Base-by-base conservation (phyloP, 2,329 filamentous ascomycete species). In the Pseudogymnoascus sp. region DNA sequence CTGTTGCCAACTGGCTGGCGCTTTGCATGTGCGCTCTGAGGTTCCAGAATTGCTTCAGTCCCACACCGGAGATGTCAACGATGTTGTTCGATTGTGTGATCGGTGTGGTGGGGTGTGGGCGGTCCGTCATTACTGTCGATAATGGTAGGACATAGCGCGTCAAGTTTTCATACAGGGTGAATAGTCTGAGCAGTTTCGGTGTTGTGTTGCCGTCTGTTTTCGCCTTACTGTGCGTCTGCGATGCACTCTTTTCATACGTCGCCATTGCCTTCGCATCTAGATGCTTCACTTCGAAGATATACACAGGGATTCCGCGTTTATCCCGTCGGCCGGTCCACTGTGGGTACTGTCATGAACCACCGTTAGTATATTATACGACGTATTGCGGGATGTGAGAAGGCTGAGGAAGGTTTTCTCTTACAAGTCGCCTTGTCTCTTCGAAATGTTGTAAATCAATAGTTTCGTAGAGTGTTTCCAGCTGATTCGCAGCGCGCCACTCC, bases 321-420 rank as follows among this genome's bases (percentile, higher is more conserved):
- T 97, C 93, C 69, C 93, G 86, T 68, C 92, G 89, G 63, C 93
- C 93, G 19, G 91, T 96, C 90, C 92, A 97, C 85, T 96, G 91
- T 23, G 93, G 92, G 73, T 96, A 96, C 89, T 93, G 71, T 42
- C 37, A 50, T 64, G 46, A 50, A 37, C 44, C 50, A 62, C 29
- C 17, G 62, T 68, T 68, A 65, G 64, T 62, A 67, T 72, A 62
- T 72, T 65, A 37, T 29, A 29, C 19, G 63, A 56, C 65, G 46
- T 46, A 21, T 10, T 62, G 50, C 35, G 19, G 17, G 29, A 56
- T 21, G 29, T 19, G 56, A 62, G 40, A n/a, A 31, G 62, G 60
- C 26, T 33, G 65, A 59, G 64, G 61, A 62, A 63, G 65, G n/a
- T 15, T 6, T 31, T 26, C 33, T 33, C 80, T 69, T 76, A 93